Conservation (phyloP, 495 filamentous ascomycete species). For the Entonaema liquescens region DNA sequence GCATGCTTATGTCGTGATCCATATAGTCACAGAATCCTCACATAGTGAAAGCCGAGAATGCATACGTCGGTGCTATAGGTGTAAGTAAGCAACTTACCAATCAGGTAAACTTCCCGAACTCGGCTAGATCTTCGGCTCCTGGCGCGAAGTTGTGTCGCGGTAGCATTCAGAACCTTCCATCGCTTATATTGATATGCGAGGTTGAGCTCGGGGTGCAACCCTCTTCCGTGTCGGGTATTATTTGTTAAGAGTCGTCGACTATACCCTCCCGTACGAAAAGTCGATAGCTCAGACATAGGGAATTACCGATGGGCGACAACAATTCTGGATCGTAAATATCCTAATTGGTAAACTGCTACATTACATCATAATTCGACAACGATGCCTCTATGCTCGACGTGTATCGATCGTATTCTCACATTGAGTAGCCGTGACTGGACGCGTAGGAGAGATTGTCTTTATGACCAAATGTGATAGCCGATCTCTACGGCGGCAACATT, state of each 20-base stretch:
- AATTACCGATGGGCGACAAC: neutral
- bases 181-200: constrained; percentile 4
- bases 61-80: neutral
- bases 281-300: neutral
- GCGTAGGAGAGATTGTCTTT: neutral
- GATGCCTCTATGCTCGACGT: neutral
- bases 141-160: constrained; percentile 19
- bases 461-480: neutral
- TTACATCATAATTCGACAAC: neutral
- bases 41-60: neutral
- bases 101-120: neutral
- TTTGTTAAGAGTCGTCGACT: neutral
- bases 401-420: neutral
- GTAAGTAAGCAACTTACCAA: neutral
- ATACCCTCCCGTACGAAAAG: neutral
- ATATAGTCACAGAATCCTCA: neutral
- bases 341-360: neutral
- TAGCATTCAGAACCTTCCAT: constrained; percentile 40
- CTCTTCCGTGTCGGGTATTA: constrained; percentile 22
- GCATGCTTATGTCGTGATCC: neutral
- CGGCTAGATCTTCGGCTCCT: neutral
- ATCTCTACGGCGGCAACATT: neutral
- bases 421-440: neutral
- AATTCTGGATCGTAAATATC: neutral
- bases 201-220: constrained; percentile 41